These are phyloP conservation scores for Rhynchospora tenuis DNA, from an alignment of 176 grass and related monocot species.

Conservation along the genomic window DNA sequence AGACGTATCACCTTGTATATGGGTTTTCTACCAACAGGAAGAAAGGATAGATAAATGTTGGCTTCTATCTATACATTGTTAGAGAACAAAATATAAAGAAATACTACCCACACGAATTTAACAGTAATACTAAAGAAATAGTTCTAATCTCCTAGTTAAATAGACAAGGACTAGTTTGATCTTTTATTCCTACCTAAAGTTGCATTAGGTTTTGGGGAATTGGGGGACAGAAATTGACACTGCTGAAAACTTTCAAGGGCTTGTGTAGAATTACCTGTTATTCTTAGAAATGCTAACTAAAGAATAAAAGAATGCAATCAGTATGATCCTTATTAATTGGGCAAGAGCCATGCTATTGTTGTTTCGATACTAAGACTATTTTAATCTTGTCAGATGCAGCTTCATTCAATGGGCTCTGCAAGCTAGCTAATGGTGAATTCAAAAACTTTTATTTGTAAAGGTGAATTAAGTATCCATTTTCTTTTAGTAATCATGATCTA, in stretches of 20 bases:
- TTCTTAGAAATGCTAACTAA: too few species aligned
- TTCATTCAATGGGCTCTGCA: conserved; percentile 65
- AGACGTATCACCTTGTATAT: too few species aligned
- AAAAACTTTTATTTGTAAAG: conserved; percentile 66
- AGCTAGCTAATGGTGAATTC: conserved; percentile 59
- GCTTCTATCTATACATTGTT: neutral
- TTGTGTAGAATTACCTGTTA: too few species aligned
- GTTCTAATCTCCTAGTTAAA: neutral
- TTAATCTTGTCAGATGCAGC: conserved; percentile 39
- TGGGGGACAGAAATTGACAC: neutral
- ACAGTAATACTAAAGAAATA: neutral
- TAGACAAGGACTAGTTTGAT: neutral
- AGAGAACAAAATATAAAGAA: neutral
- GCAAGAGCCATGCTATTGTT: neutral
- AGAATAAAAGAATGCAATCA: neutral
- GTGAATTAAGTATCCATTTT: neutral
- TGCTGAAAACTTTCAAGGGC: too few species aligned
- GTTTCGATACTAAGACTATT: conserved; percentile 1
- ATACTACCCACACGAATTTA: neutral
- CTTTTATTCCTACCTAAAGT: neutral
- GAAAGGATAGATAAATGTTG: neutral
- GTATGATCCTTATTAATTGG: neutral
- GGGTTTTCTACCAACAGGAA: neutral
- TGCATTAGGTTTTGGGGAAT: neutral
- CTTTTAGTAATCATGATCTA: neutral